These are phyloP conservation scores for Diaporthe longicolla DNA, from an alignment of 2,329 filamentous ascomycete species.

Conservation along the genomic window DNA sequence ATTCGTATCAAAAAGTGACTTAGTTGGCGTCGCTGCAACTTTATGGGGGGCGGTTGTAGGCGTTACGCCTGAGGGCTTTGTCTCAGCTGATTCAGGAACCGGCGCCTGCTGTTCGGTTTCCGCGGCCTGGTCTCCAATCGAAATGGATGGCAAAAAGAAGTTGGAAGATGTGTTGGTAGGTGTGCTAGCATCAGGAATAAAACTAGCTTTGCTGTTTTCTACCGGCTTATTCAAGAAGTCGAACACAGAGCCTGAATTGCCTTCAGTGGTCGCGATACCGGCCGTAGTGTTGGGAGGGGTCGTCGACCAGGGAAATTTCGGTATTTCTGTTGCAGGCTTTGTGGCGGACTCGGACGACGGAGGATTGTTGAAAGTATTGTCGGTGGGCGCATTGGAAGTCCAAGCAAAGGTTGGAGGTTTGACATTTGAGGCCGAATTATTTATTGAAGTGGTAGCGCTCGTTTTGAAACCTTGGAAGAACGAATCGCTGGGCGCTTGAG, in stretches of 20 bases:
- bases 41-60: neutral
- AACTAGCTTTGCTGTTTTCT: neutral
- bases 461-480: conserved; percentile 21
- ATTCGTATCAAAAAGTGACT: neutral
- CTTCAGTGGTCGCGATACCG: neutral
- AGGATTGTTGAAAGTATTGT: neutral
- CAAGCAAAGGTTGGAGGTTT: conserved; percentile 9
- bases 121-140: conserved; percentile 1
- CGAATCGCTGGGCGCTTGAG: neutral
- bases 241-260: conserved; percentile 26
- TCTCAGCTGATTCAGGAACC: neutral
- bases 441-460: neutral
- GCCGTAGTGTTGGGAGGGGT: conserved; percentile 17
- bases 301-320: conserved; percentile 15
- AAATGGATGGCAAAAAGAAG: neutral
- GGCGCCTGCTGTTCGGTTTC: neutral
- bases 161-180: neutral
- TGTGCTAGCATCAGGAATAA: neutral
- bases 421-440: conserved; percentile 2
- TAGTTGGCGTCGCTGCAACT: conserved; percentile 3
- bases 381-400: neutral
- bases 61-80: neutral
- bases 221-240: conserved; percentile 32
- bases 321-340: conserved; percentile 13
- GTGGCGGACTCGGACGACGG: neutral